Percentiles rank a stretch among this genome's conserved stretches.
These are phyloP conservation scores for Medicago ruthenica DNA, from an alignment of 306 rosid genomes.

Conservation along the genomic window DNA sequence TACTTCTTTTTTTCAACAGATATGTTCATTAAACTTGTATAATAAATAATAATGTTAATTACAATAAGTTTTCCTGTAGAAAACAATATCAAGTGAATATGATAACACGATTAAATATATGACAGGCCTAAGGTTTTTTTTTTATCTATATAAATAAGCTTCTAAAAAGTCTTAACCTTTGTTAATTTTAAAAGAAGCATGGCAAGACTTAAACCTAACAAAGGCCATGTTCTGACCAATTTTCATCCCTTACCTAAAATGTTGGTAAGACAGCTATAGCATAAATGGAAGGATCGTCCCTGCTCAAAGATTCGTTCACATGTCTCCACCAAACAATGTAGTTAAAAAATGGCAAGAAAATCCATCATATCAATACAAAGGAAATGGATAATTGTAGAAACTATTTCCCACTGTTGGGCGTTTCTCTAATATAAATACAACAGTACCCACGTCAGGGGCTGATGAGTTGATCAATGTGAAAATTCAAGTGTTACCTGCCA, in stretches of 20 bases:
- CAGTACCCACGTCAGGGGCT: neutral
- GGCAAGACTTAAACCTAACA: neutral
- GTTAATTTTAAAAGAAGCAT: neutral
- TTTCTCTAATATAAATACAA: slow-evolving; percentile 4
- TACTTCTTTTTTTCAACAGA: too few species aligned
- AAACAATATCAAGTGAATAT: neutral
- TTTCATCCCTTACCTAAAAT: neutral
- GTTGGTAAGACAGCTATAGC: neutral
- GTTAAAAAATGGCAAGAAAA: neutral
- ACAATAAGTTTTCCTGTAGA: too few species aligned
- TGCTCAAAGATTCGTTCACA: neutral
- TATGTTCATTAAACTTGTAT: too few species aligned
- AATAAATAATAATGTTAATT: too few species aligned
- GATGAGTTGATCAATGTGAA: neutral
- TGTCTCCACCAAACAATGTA: neutral
- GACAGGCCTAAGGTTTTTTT: neutral
- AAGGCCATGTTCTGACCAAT: neutral
- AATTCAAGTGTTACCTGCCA: neutral
- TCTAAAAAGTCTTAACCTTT: neutral
- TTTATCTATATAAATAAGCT: neutral
- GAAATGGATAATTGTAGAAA: neutral
- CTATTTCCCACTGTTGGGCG: neutral
- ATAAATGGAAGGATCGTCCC: neutral
- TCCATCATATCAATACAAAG: neutral
- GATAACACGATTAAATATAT: neutral